phyloP scores from a whole-genome alignment of 352 stramenopile species.

The Globisporangium recalcitrans region DNA sequence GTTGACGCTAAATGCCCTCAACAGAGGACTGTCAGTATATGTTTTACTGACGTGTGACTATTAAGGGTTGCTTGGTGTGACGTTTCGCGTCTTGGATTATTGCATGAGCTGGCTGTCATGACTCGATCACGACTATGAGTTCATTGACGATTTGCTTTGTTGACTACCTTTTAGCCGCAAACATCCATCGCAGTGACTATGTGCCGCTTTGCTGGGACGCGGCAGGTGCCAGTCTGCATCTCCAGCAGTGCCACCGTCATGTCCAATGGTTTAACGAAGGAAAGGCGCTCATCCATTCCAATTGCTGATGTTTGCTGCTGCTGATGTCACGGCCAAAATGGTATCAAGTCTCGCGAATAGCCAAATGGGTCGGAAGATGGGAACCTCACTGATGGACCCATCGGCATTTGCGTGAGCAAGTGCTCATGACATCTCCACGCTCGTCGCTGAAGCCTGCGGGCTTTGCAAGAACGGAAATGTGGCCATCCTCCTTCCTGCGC shows the following conservation, averaged over 20 bases:
- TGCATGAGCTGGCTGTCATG: neutral
- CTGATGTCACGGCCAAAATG: neutral
- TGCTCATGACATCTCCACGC: neutral
- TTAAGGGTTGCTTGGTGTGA: neutral
- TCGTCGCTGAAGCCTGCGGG: neutral
- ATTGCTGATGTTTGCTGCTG: neutral
- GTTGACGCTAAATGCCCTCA: neutral
- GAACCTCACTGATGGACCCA: neutral
- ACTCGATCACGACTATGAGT: neutral
- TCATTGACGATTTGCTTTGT: neutral
- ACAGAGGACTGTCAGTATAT: neutral
- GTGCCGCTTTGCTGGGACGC: neutral
- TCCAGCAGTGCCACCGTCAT: neutral
- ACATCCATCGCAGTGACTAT: neutral
- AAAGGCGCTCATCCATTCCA: neutral
- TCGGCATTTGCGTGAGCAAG: neutral
- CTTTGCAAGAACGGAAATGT: no score
- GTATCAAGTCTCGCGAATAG: neutral
- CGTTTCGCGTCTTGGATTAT: neutral
- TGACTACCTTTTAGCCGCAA: neutral
- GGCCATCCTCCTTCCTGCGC: no score
- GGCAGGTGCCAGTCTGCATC: neutral
- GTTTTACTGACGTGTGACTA: neutral
- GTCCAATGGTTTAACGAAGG: neutral
- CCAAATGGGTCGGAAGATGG: neutral